Conservation (phyloP, 2,329 filamentous ascomycete species). For the Colletotrichum costaricense region DNA sequence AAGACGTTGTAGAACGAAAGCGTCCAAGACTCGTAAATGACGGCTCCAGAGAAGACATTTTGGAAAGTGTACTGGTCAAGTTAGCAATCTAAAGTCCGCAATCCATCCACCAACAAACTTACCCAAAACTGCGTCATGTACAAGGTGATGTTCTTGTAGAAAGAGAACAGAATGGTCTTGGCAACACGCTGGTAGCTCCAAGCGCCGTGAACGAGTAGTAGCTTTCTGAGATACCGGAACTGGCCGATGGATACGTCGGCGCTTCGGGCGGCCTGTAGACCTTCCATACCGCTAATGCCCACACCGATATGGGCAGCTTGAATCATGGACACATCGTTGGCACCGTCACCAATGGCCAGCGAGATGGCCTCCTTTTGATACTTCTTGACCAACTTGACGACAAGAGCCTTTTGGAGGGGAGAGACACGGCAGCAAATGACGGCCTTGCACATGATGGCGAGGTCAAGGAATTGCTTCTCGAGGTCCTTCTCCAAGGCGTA, state of each 20-base stretch:
- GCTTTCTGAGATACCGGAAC: conserved; percentile 93
- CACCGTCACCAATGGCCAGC: conserved; percentile 95
- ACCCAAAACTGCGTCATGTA: conserved; percentile 99
- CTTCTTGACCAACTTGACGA: conserved; percentile 97
- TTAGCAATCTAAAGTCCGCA: conserved; percentile 36
- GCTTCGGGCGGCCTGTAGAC: conserved; percentile 93
- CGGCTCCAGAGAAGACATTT: conserved; percentile 96
- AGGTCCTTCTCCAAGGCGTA: conserved; percentile 93
- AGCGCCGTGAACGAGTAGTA: conserved; percentile 92
- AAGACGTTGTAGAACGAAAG: conserved; percentile 99
- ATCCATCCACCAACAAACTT: conserved; percentile 49
- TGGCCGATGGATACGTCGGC: conserved; percentile 96
- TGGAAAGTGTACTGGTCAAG: conserved; percentile 86
- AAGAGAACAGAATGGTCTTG: conserved; percentile 97
- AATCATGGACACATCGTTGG: conserved; percentile 99
- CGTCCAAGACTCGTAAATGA: conserved; percentile 99
- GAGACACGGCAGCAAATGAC: conserved; percentile 98
- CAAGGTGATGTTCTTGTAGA: conserved; percentile 98
- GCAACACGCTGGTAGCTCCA: conserved; percentile 98
- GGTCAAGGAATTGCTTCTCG: conserved; percentile 91
- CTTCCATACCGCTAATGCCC: conserved; percentile 96
- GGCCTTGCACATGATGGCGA: conserved; percentile 97
- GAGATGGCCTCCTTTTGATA: conserved; percentile 89
- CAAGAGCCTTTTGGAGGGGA: conserved; percentile 94
- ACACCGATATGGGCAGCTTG: conserved; percentile 98